A percentile compares a stretch with the other conserved stretches of the same genome.
These are phyloP conservation scores for Eutypella sp. DNA, from an alignment of 2,329 filamentous ascomycete genomes.

Conservation along the genomic window DNA sequence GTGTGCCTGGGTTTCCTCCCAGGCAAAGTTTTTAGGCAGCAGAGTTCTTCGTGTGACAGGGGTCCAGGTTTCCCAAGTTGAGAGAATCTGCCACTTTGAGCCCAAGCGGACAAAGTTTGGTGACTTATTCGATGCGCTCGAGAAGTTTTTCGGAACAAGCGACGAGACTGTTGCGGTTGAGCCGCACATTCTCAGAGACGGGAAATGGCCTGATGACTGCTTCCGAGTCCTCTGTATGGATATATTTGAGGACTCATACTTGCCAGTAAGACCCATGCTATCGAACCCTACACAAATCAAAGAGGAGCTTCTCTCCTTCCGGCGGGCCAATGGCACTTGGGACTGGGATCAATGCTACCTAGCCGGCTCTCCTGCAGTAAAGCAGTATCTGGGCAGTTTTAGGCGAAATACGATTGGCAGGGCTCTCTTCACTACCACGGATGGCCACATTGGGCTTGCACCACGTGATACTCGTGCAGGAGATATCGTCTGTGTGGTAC, in stretches of 20 bases:
- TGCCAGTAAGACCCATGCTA: background rate
- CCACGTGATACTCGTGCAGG: background rate
- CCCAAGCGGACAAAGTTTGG: background rate
- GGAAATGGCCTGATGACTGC: background rate
- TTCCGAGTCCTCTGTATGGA: background rate
- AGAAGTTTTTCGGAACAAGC: background rate
- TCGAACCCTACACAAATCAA: background rate
- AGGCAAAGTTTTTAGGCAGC: background rate
- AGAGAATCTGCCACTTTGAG: background rate
- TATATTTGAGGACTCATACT: background rate
- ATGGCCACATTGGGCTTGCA: background rate
- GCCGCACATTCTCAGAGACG: background rate
- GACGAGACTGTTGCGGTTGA: too few relatives aligned
- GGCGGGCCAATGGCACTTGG: background rate
- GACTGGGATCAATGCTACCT: background rate
- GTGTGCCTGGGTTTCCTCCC: background rate
- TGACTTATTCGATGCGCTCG: background rate
- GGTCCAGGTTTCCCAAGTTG: background rate
- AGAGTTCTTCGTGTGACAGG: background rate
- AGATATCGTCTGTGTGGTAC: background rate
- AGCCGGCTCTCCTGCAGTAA: background rate
- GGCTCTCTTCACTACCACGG: background rate
- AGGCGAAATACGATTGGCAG: background rate
- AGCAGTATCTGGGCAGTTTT: fast-evolving
- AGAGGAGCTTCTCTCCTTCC: background rate